These are phyloP conservation scores for Moesziomyces sp. DNA, from an alignment of 1,284 basidiomycete genomes.

Conservation along the genomic window DNA sequence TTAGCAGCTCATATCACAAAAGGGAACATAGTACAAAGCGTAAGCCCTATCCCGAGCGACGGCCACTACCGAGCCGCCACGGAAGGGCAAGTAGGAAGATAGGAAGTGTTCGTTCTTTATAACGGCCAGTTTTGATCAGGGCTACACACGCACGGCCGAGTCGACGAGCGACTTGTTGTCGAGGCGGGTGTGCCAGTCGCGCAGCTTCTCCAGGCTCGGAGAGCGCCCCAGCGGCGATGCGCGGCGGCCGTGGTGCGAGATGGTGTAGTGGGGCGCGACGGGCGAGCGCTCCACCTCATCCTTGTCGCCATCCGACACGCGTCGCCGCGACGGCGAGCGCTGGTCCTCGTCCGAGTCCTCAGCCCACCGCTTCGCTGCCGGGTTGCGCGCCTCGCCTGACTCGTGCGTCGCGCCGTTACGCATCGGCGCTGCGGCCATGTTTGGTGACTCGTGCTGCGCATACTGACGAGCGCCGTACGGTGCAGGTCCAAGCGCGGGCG, in stretches of 20 bases:
- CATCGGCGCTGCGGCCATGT: not conserved
- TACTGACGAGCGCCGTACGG: conserved; percentile 6
- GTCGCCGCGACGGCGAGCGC: conserved; percentile 19
- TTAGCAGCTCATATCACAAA: too few species aligned
- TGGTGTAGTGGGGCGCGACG: conserved; percentile 15
- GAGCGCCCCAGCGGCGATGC: conserved; percentile 14
- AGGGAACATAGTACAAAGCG: too few species aligned
- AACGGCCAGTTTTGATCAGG: not conserved
- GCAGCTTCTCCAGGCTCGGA: conserved; percentile 15
- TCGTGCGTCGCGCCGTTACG: conserved; percentile 1
- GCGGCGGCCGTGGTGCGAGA: conserved; percentile 4
- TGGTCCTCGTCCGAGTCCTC: conserved; percentile 29
- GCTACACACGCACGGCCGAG: conserved; percentile 23
- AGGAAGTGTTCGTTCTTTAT: too few species aligned
- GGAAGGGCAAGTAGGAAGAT: too few species aligned
- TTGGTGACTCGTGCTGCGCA: conserved; percentile 8
- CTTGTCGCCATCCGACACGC: conserved; percentile 36
- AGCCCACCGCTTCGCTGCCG: conserved; percentile 25
- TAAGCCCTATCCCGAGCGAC: too few species aligned
- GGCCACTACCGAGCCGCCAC: too few species aligned
- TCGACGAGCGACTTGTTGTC: conserved; percentile 39
- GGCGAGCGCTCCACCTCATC: conserved; percentile 26
- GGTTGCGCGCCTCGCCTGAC: conserved; percentile 1
- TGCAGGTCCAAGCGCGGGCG: not conserved
- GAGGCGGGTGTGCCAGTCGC: conserved; percentile 35